Evolutionary conservation across 2,329 filamentous ascomycete species (phyloP).

Genomic region (Neofusicoccum ribis): DNA sequence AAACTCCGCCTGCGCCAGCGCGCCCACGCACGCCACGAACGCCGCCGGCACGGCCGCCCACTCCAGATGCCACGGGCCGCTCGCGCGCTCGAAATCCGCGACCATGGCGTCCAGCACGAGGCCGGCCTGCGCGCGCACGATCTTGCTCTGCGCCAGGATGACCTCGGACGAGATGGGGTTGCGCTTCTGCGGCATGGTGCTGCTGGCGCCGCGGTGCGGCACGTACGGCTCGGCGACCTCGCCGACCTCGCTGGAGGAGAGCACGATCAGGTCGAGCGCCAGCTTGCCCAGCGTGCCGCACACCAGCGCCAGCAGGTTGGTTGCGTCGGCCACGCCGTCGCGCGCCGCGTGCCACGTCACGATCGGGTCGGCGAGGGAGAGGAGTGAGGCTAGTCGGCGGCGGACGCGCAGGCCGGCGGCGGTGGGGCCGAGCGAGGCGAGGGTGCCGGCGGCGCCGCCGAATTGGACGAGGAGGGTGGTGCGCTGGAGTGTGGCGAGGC

Average conservation of each 20-base stretch:
- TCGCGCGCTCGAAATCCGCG: slow-evolving; percentile 58
- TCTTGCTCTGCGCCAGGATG: slow-evolving; percentile 56
- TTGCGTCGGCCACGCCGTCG: slow-evolving; percentile 55
- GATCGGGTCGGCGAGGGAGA: slow-evolving; percentile 50
- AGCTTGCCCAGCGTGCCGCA: slow-evolving; percentile 58
- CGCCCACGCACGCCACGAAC: slow-evolving; percentile 55
- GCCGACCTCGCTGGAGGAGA: slow-evolving; percentile 58
- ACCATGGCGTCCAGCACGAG: slow-evolving; percentile 59
- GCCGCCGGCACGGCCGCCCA: slow-evolving; percentile 58
- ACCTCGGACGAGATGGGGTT: slow-evolving; percentile 61
- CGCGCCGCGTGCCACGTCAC: slow-evolving; percentile 61
- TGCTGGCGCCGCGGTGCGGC: slow-evolving; percentile 34
- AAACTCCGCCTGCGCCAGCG: slow-evolving; percentile 56
- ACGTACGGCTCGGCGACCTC: slow-evolving; percentile 55
- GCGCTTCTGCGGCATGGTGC: slow-evolving; percentile 49
- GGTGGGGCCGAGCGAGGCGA: slow-evolving; percentile 48
- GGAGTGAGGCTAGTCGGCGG: slow-evolving; percentile 45
- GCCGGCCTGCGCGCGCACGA: slow-evolving; percentile 54
- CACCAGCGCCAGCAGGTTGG: slow-evolving; percentile 55
- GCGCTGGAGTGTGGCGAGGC: slow-evolving; percentile 49
- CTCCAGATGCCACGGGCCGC: slow-evolving; percentile 61
- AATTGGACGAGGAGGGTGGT: slow-evolving; percentile 56
- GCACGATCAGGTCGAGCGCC: slow-evolving; percentile 57
- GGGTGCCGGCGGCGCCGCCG: slow-evolving; percentile 57
- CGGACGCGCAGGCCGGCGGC: slow-evolving; percentile 53